These are phyloP conservation scores for Themeda triandra DNA, from an alignment of 176 grass and related monocot species.

Conservation along the genomic window DNA sequence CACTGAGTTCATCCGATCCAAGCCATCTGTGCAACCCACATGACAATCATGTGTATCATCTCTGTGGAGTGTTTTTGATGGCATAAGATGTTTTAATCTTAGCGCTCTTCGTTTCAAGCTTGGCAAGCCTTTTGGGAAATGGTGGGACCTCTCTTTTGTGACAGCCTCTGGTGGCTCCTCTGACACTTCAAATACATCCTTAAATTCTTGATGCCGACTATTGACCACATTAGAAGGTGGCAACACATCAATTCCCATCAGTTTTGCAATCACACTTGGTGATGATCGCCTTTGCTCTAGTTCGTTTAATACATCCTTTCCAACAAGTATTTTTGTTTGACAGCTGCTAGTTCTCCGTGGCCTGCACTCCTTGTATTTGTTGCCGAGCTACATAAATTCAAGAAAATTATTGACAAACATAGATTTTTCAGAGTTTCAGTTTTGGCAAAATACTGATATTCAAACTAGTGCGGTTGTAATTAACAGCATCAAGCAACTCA, in stretches of 20 bases:
- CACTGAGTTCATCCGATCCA: slow-evolving; percentile 29
- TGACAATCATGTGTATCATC: slow-evolving; percentile 20
- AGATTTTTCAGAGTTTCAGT: slow-evolving; percentile 20
- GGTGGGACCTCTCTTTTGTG: slow-evolving; percentile 27
- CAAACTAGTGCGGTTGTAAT: background rate
- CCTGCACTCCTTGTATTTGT: slow-evolving; percentile 42
- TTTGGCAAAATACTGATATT: background rate
- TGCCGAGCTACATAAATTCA: slow-evolving; percentile 31
- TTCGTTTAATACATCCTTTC: slow-evolving; percentile 47
- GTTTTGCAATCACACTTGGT: slow-evolving; percentile 72
- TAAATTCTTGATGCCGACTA: slow-evolving; percentile 45
- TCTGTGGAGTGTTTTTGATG: slow-evolving; percentile 22
- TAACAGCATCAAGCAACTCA: slow-evolving; percentile 26
- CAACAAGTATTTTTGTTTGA: slow-evolving; percentile 40
- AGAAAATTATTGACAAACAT: background rate
- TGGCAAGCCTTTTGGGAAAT: slow-evolving; percentile 43
- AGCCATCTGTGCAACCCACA: slow-evolving; percentile 22
- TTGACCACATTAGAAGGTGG: slow-evolving; percentile 29
- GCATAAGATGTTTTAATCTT: slow-evolving; percentile 37
- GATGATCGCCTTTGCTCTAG: slow-evolving; percentile 47
- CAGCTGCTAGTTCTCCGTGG: slow-evolving; percentile 23
- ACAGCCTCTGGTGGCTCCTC: slow-evolving; percentile 27
- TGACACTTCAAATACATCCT: slow-evolving; percentile 60
- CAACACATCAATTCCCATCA: slow-evolving; percentile 67
- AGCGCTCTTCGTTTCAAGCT: slow-evolving; percentile 36